These are phyloP conservation scores for Eucalyptus victrix DNA, from an alignment of 345 rosid genomes.

Conservation along the genomic window DNA sequence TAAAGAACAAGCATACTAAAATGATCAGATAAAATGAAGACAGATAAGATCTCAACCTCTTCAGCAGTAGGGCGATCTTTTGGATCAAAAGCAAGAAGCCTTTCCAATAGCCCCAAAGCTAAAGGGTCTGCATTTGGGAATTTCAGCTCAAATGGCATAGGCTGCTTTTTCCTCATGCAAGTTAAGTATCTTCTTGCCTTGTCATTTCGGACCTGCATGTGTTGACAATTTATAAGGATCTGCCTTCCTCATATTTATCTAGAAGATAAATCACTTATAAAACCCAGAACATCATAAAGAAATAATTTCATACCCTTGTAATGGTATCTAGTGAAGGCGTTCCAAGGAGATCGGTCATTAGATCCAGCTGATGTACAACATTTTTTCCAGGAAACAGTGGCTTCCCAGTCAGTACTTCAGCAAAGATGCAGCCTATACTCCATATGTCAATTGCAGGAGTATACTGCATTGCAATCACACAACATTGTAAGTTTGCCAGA, in stretches of 20 bases:
- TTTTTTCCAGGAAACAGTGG: conserved; percentile 95
- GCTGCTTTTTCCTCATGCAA: conserved; percentile 91
- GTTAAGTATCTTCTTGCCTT: conserved; percentile 90
- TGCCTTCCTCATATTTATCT: not conserved
- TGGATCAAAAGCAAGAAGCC: conserved; percentile 87
- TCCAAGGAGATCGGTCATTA: conserved; percentile 95
- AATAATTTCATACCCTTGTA: conserved; percentile 40
- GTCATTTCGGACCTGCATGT: conserved; percentile 71
- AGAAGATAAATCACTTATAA: not conserved
- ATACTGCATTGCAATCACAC: conserved; percentile 32
- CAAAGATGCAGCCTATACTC: conserved; percentile 98
- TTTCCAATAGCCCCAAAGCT: conserved; percentile 58
- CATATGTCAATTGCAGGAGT: conserved; percentile 96
- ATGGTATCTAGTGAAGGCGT: conserved; percentile 90
- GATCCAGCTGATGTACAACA: conserved; percentile 93
- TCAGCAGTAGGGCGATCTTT: conserved; percentile 89
- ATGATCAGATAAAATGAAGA: not conserved
- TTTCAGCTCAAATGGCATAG: conserved; percentile 57
- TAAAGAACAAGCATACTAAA: not conserved
- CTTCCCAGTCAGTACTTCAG: conserved; percentile 79
- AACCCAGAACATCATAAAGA: not conserved
- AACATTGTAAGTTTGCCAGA: not conserved
- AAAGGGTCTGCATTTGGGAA: conserved; percentile 82
- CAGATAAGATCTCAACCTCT: conserved; percentile 29
- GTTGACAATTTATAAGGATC: not conserved